Percentiles rank a stretch among this genome's conserved stretches.
Evolutionary conservation across 2,329 filamentous ascomycete species (phyloP).

Genomic region (Ophioceras dolichostomum): DNA sequence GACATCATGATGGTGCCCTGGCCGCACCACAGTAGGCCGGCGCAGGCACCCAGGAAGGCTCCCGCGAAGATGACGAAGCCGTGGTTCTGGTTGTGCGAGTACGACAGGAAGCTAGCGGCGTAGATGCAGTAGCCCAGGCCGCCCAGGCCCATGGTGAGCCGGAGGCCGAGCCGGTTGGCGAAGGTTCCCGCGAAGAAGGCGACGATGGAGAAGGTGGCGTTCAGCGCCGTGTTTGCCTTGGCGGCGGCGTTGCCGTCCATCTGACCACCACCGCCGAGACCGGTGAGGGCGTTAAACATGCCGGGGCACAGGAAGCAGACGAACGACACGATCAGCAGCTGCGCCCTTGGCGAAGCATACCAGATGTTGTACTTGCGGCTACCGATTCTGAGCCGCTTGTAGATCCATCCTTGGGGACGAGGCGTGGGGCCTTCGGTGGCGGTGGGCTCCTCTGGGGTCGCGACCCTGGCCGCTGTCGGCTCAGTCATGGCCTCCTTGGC

Average conservation of each 20-base stretch:
- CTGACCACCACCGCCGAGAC: constrained; percentile 14
- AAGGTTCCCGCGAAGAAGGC: constrained; percentile 66
- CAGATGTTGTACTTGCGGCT: constrained; percentile 35
- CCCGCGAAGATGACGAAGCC: constrained; percentile 70
- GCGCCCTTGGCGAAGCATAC: constrained; percentile 62
- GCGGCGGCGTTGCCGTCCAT: constrained; percentile 11
- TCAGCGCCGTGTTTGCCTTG: constrained; percentile 29
- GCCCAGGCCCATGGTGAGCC: constrained; percentile 55
- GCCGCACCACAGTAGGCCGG: constrained; percentile 69
- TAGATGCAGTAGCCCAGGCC: constrained; percentile 70
- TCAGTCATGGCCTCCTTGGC: neutral
- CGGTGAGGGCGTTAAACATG: constrained; percentile 16
- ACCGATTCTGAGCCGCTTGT: constrained; percentile 46
- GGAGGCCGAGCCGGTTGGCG: constrained; percentile 64
- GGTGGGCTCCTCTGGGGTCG: neutral
- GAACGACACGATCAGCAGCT: constrained; percentile 59
- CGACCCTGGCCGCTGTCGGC: neutral
- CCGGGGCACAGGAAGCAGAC: constrained; percentile 38
- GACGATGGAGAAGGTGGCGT: constrained; percentile 40
- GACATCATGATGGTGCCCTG: constrained; percentile 85
- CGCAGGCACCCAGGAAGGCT: constrained; percentile 64
- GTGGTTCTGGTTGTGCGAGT: constrained; percentile 52
- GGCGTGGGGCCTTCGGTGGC: constrained; percentile 1
- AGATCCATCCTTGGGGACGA: constrained; percentile 51
- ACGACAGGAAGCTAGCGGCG: constrained; percentile 56